phyloP scores from a whole-genome alignment of 164 flowering plant genomes.

The Tetracentron sinense region DNA sequence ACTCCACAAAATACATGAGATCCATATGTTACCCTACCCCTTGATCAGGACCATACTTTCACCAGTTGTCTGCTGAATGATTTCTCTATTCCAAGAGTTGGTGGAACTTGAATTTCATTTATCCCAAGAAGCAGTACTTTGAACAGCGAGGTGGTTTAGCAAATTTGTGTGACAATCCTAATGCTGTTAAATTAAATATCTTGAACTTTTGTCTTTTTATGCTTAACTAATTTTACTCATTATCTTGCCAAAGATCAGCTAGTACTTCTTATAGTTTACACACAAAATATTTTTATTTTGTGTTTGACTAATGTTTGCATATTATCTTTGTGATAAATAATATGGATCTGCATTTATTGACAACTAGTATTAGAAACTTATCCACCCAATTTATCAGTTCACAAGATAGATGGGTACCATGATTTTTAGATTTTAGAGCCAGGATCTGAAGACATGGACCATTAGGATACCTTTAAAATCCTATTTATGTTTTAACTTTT shows the following conservation, averaged over 20 bases:
- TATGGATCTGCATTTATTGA: neutral
- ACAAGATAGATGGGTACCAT: neutral
- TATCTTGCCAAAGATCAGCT: neutral
- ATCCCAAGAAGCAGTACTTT: neutral
- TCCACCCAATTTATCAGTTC: neutral
- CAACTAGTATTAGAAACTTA: neutral
- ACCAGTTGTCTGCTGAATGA: neutral
- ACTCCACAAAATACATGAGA: neutral
- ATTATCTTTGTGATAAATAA: no score
- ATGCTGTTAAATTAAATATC: neutral
- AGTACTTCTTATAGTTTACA: no score
- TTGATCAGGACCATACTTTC: neutral
- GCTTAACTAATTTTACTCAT: neutral
- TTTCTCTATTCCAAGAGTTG: no score
- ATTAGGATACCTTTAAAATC: neutral
- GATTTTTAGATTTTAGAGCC: neutral
- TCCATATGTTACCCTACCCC: neutral
- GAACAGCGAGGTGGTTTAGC: no score
- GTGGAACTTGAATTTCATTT: neutral
- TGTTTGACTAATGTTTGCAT: neutral
- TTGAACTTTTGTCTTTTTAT: neutral
- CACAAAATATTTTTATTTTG: no score
- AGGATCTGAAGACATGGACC: neutral
- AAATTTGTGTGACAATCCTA: neutral
- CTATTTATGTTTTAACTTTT: slow-evolving; percentile 6